Percentiles rank a stretch among this genome's conserved stretches.
These are phyloP conservation scores for Tilletiopsis washingtonensis DNA, from an alignment of 1,284 basidiomycete genomes.

Conservation along the genomic window DNA sequence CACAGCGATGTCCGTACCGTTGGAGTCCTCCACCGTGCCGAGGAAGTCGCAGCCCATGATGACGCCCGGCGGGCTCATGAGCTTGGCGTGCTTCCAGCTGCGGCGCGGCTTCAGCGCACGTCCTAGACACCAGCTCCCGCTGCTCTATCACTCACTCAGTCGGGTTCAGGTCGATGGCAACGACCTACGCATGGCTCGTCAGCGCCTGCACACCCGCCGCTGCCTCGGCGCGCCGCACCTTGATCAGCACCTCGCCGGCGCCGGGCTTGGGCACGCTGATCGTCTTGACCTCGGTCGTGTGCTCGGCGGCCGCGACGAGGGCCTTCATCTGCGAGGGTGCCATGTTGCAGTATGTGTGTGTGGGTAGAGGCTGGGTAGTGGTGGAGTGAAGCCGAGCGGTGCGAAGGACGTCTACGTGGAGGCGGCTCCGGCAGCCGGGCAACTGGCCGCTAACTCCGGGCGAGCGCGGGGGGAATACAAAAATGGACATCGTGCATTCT, in stretches of 20 bases:
- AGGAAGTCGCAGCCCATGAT: slow-evolving; percentile 58
- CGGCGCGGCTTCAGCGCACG: no score
- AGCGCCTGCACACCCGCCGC: no score
- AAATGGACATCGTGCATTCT: no score
- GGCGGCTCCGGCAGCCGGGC: no score
- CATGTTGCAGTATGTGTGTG: background rate
- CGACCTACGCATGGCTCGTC: no score
- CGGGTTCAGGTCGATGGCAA: slow-evolving; percentile 39
- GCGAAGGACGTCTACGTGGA: no score
- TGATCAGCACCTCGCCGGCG: slow-evolving; percentile 26
- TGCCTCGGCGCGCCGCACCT: no score
- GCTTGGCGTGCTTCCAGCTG: slow-evolving; percentile 46
- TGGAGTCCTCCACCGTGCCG: slow-evolving; percentile 53
- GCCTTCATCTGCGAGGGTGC: slow-evolving; percentile 25
- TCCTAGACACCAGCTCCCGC: background rate
- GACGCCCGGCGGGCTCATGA: slow-evolving; percentile 43
- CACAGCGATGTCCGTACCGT: slow-evolving; percentile 47
- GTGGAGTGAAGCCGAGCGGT: no score
- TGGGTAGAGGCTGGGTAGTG: no score
- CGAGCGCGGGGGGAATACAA: no score
- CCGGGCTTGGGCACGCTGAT: slow-evolving; percentile 23
- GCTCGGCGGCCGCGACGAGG: slow-evolving; percentile 21
- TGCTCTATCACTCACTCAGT: slow-evolving; percentile 31
- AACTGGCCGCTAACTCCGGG: no score
- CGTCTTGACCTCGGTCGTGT: slow-evolving; percentile 23